Conservation (phyloP, 768 basidiomycete genomes). For the Boletus vinaceobasis region DNA sequence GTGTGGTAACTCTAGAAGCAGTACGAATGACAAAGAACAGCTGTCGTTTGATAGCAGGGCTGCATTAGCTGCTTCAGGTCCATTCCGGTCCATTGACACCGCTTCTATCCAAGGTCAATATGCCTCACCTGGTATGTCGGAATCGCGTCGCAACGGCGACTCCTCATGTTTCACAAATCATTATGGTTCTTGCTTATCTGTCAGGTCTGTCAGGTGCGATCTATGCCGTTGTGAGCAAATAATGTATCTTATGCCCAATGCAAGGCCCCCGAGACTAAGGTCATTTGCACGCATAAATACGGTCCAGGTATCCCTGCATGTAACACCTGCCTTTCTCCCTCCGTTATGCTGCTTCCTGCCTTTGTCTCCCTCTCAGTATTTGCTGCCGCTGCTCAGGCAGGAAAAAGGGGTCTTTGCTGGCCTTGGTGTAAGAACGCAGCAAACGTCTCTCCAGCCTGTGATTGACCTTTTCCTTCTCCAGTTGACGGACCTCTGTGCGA, state of each 20-base stretch:
- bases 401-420: slow-evolving; percentile 39
- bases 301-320: too few species aligned
- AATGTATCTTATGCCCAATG: not conserved
- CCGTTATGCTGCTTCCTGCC: slow-evolving; percentile 16
- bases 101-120: not conserved
- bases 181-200: not conserved
- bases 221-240: not conserved
- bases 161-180: not conserved
- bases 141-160: not conserved
- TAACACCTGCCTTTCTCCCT: not conserved
- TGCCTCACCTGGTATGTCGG: not conserved
- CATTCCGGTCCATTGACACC: not conserved
- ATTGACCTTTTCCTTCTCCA: slow-evolving; percentile 9
- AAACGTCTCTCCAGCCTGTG: not conserved
- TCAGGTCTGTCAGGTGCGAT: too few species aligned
- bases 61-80: not conserved
- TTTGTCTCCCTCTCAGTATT: slow-evolving; percentile 19
- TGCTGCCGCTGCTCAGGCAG: slow-evolving; percentile 23
- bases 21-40: not conserved
- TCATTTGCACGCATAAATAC: not conserved
- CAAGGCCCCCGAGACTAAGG: not conserved
- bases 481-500: slow-evolving; percentile 31
- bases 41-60: not conserved
- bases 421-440: slow-evolving; percentile 27
- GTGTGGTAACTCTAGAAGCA: not conserved